phyloP scores from a whole-genome alignment of 768 basidiomycete genomes.

The Naematelia encephala region DNA sequence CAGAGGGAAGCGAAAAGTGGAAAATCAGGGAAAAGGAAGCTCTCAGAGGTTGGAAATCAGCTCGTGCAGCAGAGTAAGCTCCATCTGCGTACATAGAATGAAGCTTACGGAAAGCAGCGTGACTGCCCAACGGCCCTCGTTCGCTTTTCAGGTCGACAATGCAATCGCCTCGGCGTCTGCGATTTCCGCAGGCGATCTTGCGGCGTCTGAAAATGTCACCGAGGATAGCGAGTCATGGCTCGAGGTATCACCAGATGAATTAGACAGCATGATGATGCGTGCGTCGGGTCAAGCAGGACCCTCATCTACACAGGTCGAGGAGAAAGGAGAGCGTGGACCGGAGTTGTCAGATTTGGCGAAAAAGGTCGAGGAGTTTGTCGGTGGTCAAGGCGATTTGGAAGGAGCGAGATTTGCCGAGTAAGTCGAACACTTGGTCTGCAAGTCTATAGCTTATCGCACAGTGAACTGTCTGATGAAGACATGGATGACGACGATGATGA shows the following conservation, averaged over 20 bases:
- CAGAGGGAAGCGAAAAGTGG: constrained; percentile 76
- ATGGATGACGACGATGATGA: constrained; percentile 53
- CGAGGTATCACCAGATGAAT: constrained; percentile 68
- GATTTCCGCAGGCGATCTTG: constrained; percentile 23
- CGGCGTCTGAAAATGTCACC: constrained; percentile 32
- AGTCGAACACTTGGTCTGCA: constrained; percentile 44
- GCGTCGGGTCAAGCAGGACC: constrained; percentile 55
- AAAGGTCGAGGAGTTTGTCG: constrained; percentile 85
- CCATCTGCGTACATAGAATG: neutral
- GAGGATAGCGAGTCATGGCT: constrained; percentile 85
- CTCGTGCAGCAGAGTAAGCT: constrained; percentile 66
- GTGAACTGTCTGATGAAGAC: constrained; percentile 69
- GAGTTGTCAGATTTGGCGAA: constrained; percentile 71
- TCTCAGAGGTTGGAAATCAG: constrained; percentile 62
- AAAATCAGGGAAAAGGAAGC: constrained; percentile 69
- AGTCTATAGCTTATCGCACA: constrained; percentile 38
- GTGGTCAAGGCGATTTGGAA: constrained; percentile 80
- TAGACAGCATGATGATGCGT: constrained; percentile 66
- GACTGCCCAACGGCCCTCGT: constrained; percentile 66
- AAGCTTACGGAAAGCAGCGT: constrained; percentile 46
- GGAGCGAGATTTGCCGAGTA: constrained; percentile 91
- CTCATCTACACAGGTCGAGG: constrained; percentile 54
- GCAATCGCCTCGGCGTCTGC: constrained; percentile 57
- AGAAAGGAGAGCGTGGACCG: constrained; percentile 65
- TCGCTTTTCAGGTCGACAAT: constrained; percentile 67